Evolutionary conservation across 1,284 basidiomycete species (phyloP).

Genomic region (Leccinum pseudoinsigne): DNA sequence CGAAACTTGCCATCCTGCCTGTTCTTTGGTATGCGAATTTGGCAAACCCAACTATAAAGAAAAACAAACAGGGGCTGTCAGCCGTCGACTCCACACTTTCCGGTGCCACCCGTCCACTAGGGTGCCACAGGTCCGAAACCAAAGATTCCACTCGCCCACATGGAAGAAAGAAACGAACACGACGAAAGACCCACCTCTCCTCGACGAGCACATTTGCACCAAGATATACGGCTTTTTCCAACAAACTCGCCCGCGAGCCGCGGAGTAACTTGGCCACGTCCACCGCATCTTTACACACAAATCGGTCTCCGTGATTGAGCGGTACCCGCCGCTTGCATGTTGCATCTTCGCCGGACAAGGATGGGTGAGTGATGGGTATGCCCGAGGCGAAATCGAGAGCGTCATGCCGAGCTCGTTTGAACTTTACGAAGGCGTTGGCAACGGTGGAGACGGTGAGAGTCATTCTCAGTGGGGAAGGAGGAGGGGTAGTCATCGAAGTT

Average conservation of each 20-base stretch:
- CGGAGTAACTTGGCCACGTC: constrained; percentile 58
- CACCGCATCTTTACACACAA: constrained; percentile 62
- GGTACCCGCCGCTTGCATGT: constrained; percentile 40
- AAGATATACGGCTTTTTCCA: constrained; percentile 51
- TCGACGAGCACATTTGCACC: constrained; percentile 66
- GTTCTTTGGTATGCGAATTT: constrained; percentile 54
- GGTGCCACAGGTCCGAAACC: neutral
- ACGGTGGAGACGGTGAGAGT: constrained; percentile 41
- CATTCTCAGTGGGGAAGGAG: constrained; percentile 29
- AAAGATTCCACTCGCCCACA: neutral
- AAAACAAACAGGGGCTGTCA: constrained; percentile 8
- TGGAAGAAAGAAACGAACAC: neutral
- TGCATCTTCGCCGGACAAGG: constrained; percentile 36
- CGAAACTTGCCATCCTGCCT: constrained; percentile 52
- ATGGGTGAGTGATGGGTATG: constrained; percentile 51
- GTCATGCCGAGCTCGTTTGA: constrained; percentile 39
- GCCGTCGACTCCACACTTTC: neutral
- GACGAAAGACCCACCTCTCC: constrained; percentile 54
- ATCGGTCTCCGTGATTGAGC: constrained; percentile 50
- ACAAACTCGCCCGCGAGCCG: constrained; percentile 49
- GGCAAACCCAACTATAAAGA: constrained; percentile 57
- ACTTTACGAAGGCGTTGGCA: constrained; percentile 52
- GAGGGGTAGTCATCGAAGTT: constrained; percentile 19
- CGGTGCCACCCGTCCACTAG: neutral
- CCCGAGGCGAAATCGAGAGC: constrained; percentile 52